Evolutionary conservation across 148 eudicot genomes (phyloP).

Genomic region (Arctostaphylos glauca): DNA sequence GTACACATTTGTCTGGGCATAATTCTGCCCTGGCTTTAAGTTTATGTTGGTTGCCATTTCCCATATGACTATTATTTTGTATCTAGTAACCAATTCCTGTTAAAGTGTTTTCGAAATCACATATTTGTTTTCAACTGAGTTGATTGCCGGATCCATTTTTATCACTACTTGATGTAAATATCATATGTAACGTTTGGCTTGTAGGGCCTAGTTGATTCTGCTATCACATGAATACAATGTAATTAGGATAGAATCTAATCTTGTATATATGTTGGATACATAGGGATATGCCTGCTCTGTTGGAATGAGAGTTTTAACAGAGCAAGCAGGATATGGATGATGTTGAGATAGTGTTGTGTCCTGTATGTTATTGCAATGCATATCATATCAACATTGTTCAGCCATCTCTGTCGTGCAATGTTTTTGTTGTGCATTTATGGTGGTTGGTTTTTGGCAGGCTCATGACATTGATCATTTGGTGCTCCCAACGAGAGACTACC

Average conservation of each 20-base stretch:
- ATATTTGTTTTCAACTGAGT: background rate
- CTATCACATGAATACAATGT: too few relatives aligned
- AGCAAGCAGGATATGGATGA: too few relatives aligned
- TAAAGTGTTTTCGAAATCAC: too few relatives aligned
- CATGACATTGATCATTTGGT: slow-evolving; percentile 83
- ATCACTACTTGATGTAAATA: too few relatives aligned
- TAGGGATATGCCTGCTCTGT: too few relatives aligned
- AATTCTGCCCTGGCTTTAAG: too few relatives aligned
- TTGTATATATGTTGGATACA: background rate
- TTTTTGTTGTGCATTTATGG: background rate
- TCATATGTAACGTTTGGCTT: too few relatives aligned
- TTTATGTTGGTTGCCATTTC: too few relatives aligned
- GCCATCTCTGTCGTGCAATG: background rate
- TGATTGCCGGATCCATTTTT: too few relatives aligned
- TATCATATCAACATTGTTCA: background rate
- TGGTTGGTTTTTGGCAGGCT: slow-evolving; percentile 44
- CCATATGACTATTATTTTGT: background rate
- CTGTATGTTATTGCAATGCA: background rate
- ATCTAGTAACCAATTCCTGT: background rate
- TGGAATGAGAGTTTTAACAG: background rate
- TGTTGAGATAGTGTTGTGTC: background rate
- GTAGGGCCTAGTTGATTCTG: too few relatives aligned
- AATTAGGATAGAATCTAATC: background rate
- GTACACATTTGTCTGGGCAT: too few relatives aligned
- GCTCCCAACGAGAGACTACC: slow-evolving; percentile 90